Percentiles rank a stretch among this genome's conserved stretches.
Evolutionary conservation across 2,329 filamentous ascomycete genomes (phyloP).

Genomic region (Penicillium expansum): DNA sequence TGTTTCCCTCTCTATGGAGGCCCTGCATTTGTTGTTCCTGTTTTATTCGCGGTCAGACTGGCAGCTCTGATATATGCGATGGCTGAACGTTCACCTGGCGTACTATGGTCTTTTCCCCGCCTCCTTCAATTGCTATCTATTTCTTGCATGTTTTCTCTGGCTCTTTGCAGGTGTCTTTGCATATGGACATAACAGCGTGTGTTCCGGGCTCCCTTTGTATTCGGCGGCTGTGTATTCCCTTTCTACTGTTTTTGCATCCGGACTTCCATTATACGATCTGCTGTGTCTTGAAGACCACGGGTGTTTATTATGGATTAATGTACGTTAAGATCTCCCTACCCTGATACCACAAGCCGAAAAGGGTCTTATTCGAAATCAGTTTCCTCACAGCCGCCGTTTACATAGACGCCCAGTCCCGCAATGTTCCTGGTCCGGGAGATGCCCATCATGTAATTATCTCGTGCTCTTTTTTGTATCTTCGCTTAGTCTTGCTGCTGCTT

Average conservation of each 20-base stretch:
- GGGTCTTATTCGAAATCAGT: conserved; percentile 46
- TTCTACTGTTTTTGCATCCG: conserved; percentile 34
- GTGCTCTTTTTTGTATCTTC: conserved; percentile 30
- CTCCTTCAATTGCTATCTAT: conserved; percentile 18
- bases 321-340: conserved; percentile 52
- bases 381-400: conserved; percentile 46
- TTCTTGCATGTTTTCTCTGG: conserved; percentile 23
- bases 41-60: conserved; percentile 26
- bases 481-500: conserved; percentile 12
- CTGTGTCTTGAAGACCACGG: conserved; percentile 35
- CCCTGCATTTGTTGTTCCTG: conserved; percentile 2
- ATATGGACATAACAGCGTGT: conserved; percentile 36
- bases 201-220: conserved; percentile 28
- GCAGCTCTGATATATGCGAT: conserved; percentile 31
- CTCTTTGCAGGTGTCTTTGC: conserved; percentile 33
- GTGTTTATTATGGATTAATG: conserved; percentile 44
- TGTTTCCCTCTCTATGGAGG: conserved; percentile 30
- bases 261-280: conserved; percentile 35
- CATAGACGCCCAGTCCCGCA: conserved; percentile 38
- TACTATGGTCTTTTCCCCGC: conserved; percentile 31
- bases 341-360: conserved; percentile 41
- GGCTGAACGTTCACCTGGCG: conserved; percentile 37
- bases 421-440: conserved; percentile 28
- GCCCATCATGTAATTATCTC: conserved; percentile 38
- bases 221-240: conserved; percentile 32